Conservation (phyloP, 2,329 filamentous ascomycete species). For the Colletotrichum cereale region DNA sequence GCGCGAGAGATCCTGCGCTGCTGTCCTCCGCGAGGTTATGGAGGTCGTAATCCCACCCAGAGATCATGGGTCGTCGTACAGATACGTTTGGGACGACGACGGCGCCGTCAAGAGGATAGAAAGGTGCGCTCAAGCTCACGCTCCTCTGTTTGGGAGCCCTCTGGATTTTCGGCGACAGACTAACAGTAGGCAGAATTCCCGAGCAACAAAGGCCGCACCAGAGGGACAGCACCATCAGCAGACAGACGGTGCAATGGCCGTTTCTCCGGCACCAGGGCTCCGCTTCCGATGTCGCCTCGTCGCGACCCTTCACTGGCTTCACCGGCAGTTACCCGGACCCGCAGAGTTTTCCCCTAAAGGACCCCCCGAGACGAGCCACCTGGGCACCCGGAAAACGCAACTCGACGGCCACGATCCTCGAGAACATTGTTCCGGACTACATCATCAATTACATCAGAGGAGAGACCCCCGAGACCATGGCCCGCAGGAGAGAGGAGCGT, state of each 20-base stretch:
- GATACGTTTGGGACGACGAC: constrained; percentile 41
- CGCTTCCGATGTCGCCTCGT: constrained; percentile 37
- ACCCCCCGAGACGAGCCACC: constrained; percentile 36
- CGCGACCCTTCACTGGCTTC: constrained; percentile 36
- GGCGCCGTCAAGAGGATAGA: constrained; percentile 40
- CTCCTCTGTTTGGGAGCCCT: not conserved
- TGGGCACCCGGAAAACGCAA: constrained; percentile 41
- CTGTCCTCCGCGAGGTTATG: constrained; percentile 38
- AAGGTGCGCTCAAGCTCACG: constrained; percentile 17
- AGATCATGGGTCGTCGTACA: constrained; percentile 40
- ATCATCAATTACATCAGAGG: constrained; percentile 67
- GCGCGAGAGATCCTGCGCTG: constrained; percentile 24
- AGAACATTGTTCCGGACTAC: constrained; percentile 66
- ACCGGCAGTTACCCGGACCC: constrained; percentile 34
- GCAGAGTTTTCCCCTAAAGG: constrained; percentile 24
- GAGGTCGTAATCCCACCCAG: constrained; percentile 41
- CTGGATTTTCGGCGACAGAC: not conserved
- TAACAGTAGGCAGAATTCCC: constrained; percentile 26
- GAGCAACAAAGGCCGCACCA: constrained; percentile 15
- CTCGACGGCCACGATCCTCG: constrained; percentile 37
- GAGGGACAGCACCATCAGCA: constrained; percentile 33
- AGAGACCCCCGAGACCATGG: constrained; percentile 66
- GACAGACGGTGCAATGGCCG: constrained; percentile 42
- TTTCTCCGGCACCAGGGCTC: constrained; percentile 39
- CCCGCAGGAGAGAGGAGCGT: constrained; percentile 56